Percentiles rank a stretch among this genome's conserved stretches.
phyloP scores from a whole-genome alignment of 2,329 filamentous ascomycete genomes.

The Phialophora verrucosa region DNA sequence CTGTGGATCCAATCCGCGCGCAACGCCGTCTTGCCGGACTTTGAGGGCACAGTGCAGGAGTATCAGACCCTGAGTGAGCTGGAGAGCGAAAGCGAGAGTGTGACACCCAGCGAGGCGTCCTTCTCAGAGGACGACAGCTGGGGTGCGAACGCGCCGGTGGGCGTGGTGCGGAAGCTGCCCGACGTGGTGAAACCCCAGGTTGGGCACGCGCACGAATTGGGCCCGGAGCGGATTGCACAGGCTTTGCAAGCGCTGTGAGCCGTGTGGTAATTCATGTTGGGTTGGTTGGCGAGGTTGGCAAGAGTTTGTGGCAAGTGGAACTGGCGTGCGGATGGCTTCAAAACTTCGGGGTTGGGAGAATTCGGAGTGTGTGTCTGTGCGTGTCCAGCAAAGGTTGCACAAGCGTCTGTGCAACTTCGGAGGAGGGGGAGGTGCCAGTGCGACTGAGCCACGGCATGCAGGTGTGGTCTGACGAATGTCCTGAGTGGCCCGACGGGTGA shows the following conservation, averaged over 20 bases:
- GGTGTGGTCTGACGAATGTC: conserved; percentile 15
- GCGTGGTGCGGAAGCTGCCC: conserved; percentile 7
- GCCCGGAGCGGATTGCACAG: conserved; percentile 20
- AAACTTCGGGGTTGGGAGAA: background rate
- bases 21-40: conserved; percentile 32
- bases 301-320: background rate
- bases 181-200: conserved; percentile 7
- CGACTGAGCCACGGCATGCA: conserved; percentile 3
- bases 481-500: conserved; percentile 18
- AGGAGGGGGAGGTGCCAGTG: background rate
- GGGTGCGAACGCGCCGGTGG: conserved; percentile 3
- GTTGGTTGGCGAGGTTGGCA: background rate
- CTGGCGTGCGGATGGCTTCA: background rate
- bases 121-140: conserved; percentile 9
- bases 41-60: conserved; percentile 32
- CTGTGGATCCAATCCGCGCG: conserved; percentile 31
- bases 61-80: conserved; percentile 19
- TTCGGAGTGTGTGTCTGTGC: background rate
- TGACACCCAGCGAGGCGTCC: conserved; percentile 27
- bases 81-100: conserved; percentile 18
- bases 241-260: conserved; percentile 16
- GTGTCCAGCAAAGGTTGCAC: background rate
- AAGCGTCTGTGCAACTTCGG: background rate
- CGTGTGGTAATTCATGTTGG: background rate
- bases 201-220: conserved; percentile 13